These are phyloP conservation scores for Rhodotorula sp. DNA, from an alignment of 1,284 basidiomycete species.

Conservation along the genomic window DNA sequence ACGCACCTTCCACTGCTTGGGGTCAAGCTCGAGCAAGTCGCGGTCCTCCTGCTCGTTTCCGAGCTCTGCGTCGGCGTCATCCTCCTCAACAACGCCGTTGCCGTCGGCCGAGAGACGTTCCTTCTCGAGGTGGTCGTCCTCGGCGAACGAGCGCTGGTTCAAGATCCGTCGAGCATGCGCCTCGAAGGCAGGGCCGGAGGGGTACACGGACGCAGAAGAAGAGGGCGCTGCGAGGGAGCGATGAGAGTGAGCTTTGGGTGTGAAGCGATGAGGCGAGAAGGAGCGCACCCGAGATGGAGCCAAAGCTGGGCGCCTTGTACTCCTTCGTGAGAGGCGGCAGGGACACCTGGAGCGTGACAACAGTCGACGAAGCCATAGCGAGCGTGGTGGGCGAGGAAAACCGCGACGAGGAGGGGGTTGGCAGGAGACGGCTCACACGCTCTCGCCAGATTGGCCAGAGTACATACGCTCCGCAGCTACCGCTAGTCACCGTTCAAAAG, in stretches of 20 bases:
- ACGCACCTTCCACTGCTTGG: constrained; percentile 95
- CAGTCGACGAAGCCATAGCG: constrained; percentile 39
- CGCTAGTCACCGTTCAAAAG: too few species aligned
- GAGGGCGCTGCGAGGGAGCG: constrained; percentile 25
- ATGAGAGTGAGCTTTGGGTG: constrained; percentile 3
- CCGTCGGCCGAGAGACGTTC: constrained; percentile 59
- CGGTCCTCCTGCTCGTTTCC: constrained; percentile 84
- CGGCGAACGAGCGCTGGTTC: constrained; percentile 72
- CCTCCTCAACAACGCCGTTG: constrained; percentile 62
- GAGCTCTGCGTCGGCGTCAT: constrained; percentile 73
- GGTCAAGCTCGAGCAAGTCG: constrained; percentile 73
- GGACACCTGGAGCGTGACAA: constrained; percentile 49
- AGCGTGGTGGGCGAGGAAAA: neutral
- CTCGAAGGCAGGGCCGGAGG: constrained; percentile 80
- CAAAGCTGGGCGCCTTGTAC: constrained; percentile 48
- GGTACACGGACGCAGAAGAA: constrained; percentile 45
- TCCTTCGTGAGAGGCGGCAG: constrained; percentile 48
- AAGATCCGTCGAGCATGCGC: constrained; percentile 71
- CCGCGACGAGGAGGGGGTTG: too few species aligned
- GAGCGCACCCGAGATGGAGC: constrained; percentile 30
- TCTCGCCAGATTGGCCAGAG: too few species aligned
- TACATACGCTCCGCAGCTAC: too few species aligned
- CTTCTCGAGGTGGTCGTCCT: constrained; percentile 65
- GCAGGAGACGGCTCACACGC: too few species aligned
- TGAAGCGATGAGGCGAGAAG: neutral